These are phyloP conservation scores for Pterulicium gracile DNA, from an alignment of 1,284 basidiomycete genomes.

Conservation along the genomic window DNA sequence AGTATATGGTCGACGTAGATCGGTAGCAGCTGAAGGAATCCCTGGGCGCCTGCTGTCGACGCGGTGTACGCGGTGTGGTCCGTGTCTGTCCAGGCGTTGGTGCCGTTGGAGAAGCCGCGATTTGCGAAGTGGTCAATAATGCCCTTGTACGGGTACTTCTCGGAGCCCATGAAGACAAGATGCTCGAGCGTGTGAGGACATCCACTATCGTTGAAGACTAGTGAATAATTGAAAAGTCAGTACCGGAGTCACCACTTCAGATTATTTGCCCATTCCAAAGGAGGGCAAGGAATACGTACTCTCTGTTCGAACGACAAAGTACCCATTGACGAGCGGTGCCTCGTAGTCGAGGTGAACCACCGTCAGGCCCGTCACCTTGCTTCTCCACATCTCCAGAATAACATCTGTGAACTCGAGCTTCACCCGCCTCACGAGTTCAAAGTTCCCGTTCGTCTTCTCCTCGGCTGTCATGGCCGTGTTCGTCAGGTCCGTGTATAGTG, in stretches of 20 bases:
- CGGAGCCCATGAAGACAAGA: conserved; percentile 89
- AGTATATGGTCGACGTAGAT: conserved; percentile 97
- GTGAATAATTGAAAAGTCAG: no score
- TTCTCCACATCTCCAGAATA: conserved; percentile 76
- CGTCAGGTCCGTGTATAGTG: no score
- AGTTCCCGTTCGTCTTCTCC: conserved; percentile 43
- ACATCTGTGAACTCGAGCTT: conserved; percentile 71
- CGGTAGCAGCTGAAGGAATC: conserved; percentile 90
- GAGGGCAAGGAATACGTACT: conserved; percentile 37
- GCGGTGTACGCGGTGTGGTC: conserved; percentile 94
- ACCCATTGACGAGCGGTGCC: conserved; percentile 86
- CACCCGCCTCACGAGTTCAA: conserved; percentile 66
- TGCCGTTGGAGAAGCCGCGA: conserved; percentile 89
- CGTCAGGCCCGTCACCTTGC: conserved; percentile 66
- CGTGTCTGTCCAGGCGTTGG: conserved; percentile 79
- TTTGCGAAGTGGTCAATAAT: conserved; percentile 97
- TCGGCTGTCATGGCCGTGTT: no score
- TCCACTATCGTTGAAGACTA: conserved; percentile 87
- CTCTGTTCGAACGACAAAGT: conserved; percentile 89
- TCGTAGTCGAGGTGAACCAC: conserved; percentile 79
- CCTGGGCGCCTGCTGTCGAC: conserved; percentile 94
- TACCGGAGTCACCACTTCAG: background rate
- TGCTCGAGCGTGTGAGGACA: conserved; percentile 93
- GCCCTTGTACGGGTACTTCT: conserved; percentile 94
- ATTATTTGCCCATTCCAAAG: conserved; percentile 6